Percentiles rank a stretch among this genome's conserved stretches.
These are phyloP conservation scores for Thraustochytrium sp. DNA, from an alignment of 352 stramenopile species.

Conservation along the genomic window DNA sequence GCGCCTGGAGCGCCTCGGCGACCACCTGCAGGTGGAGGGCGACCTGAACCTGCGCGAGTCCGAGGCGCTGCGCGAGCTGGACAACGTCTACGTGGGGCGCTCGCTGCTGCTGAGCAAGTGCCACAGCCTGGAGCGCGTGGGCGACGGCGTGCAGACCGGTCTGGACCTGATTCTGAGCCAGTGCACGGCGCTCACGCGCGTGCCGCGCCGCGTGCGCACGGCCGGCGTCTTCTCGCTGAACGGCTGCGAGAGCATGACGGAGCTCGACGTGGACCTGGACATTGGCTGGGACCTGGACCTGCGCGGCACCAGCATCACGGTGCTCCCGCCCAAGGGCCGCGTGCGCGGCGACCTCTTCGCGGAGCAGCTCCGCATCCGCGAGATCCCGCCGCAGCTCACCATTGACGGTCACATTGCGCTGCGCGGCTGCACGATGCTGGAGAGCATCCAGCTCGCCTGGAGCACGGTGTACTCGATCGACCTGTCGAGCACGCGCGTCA, in stretches of 20 bases:
- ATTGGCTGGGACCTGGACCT: slow-evolving; percentile 14
- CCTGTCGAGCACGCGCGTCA: not conserved
- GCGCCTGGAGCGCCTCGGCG: not conserved
- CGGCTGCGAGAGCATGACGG: not conserved
- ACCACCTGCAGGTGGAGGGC: not conserved
- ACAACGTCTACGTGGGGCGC: not conserved
- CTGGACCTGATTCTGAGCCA: not conserved
- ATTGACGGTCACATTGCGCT: not conserved
- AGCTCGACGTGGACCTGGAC: not conserved
- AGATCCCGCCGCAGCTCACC: not conserved
- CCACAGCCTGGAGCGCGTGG: not conserved
- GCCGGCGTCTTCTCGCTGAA: not conserved
- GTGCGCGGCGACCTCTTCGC: slow-evolving; percentile 8
- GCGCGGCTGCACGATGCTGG: not conserved
- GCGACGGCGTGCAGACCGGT: not conserved
- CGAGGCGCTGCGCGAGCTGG: not conserved
- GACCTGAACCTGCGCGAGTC: not conserved
- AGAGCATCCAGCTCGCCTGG: not conserved
- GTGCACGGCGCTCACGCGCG: not conserved
- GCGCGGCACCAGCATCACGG: not conserved
- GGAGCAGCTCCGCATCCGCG: not conserved
- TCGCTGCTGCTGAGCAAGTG: not conserved
- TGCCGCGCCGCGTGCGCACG: not conserved
- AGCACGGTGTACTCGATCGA: slow-evolving; percentile 20
- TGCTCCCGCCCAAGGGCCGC: not conserved